phyloP scores from a whole-genome alignment of 2,329 filamentous ascomycete genomes.

The Apiospora saccharicola region DNA sequence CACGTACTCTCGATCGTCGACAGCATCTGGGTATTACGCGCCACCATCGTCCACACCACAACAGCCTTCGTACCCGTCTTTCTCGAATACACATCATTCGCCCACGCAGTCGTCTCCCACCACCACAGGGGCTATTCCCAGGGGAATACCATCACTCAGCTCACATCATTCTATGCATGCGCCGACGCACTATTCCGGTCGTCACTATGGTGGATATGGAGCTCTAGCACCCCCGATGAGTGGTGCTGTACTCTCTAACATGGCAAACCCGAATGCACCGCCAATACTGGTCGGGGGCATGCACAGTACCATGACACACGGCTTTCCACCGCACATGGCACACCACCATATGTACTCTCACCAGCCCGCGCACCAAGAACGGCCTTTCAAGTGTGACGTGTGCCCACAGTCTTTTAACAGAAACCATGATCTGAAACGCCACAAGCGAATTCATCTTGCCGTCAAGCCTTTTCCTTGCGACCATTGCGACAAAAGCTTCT shows the following conservation, averaged over 20 bases:
- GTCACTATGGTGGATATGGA: conserved; percentile 49
- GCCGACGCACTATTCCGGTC: conserved; percentile 57
- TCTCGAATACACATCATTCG: conserved; percentile 44
- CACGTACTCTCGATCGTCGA: conserved; percentile 62
- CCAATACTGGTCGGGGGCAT: conserved; percentile 73
- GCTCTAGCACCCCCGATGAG: conserved; percentile 65
- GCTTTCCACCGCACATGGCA: conserved; percentile 60
- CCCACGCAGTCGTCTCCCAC: conserved; percentile 55
- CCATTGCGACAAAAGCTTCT: conserved; percentile 96
- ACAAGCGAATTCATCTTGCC: conserved; percentile 92
- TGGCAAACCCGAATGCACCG: conserved; percentile 75
- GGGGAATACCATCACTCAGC: conserved; percentile 47
- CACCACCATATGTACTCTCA: conserved; percentile 66
- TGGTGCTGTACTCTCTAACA: conserved; percentile 78
- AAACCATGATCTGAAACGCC: conserved; percentile 94
- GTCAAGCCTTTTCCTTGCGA: conserved; percentile 95
- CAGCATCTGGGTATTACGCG: conserved; percentile 67
- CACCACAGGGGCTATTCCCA: conserved; percentile 46
- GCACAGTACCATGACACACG: conserved; percentile 56
- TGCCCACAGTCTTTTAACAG: conserved; percentile 95
- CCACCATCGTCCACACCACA: conserved; percentile 58
- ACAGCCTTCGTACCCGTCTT: conserved; percentile 54
- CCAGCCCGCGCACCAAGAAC: conserved; percentile 69
- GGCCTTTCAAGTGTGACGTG: conserved; percentile 93
- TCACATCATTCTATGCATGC: conserved; percentile 59